Base-by-base conservation (phyloP, 805 yeast genomes). In the Babjeviella inositovora region DNA sequence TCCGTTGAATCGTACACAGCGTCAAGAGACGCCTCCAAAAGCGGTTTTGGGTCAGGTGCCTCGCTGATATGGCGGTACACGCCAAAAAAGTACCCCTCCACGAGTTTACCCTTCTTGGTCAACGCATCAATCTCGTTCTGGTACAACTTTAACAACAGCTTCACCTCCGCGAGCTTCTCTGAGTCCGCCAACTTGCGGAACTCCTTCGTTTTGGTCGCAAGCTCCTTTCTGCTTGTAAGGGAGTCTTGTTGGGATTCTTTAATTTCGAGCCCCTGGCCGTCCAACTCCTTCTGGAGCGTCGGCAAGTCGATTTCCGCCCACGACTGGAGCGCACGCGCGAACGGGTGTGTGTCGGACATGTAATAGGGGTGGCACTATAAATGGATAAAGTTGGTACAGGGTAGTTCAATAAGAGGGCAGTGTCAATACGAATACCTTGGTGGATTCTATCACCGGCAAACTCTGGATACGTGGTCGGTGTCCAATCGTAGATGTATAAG, bases 21-120 rank as follows among this genome's bases (percentile, higher is more conserved):
- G 23, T 72, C 80, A 14, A 77, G 41, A 2, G 85, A 67, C 18
- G 70, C 61, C 34, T 76, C 77, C 28, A 87, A 50, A 19, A 85
- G 45, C 4, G 93, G 92, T 30, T 62, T 67, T 2, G 97, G 97
- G 49, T 87, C 96, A 0, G 96, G 96, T 0, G 92, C 85, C 43
- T 85, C 94, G 5, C 84, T 80, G 5, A 87, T 50, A 9, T 69
- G 56, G 26, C 80, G 56, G 50, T 87, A 87, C 12, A 80, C 56
- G 11, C 71, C 69, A 41, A 84, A 66, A 38, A 90, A 75, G 15
- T 70, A 59, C 18, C 61, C 54, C 38, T 90, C 97, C 2, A 79
- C 68, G 21, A 46, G 54, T 39, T 85, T 81, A 25, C 80, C 70
- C 31, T 90, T 68, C 33, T 68, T 67, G 2, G 95, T 80, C 32